Evolutionary conservation across 768 basidiomycete species (phyloP), one percentile per base, ranked within the genome.

Genomic region (Leccinum subtestaceum): DNA sequence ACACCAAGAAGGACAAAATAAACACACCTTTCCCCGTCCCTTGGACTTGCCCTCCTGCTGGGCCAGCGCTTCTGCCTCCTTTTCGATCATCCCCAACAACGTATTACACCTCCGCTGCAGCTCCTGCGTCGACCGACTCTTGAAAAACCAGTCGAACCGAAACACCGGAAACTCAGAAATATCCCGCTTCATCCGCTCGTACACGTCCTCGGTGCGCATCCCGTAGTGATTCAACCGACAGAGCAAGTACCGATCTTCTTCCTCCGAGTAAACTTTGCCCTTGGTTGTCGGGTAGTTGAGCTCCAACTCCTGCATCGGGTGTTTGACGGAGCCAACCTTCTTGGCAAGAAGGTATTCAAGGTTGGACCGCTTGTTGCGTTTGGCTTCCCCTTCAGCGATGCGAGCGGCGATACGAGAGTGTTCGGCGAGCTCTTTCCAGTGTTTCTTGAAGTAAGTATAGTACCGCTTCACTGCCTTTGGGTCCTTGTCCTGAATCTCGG

Each of bases 61-160:
- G 60, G 83, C 80, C 52, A 84, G 81, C 49, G 78, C 76, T 69
- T 82, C 82, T 0, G 87, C 88, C 73, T 98, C 96, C 78, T 95
- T 96, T 76, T 93, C 88, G 61, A 99, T 91, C 85, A 97, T 92
- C 10, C 86, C 80, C 27, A 97, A 67, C 38, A 98, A 70, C 2
- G 96, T 97, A 65, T 88, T 88, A 67, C 94, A 97, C 55, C 96
- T 77, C 63, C 96, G 78, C 67, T 88, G 86, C 57, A 98, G 75
- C 75, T 98, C 96, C 67, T 92, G 87, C 3, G 93, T 87, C 11
- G 90, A 92, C 56, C 96, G 78, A 63, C 92, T 93, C 79, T 96
- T 95, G 81, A 95, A 89, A 78, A 97, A 98, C 96, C 95, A 98
- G 69, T 98, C 95, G 67, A 98, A 98, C 21, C 95, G 81, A 78